These are phyloP conservation scores for Coemansia sp. DNA, from an alignment of 192 early-diverging fungal species.

Conservation along the genomic window DNA sequence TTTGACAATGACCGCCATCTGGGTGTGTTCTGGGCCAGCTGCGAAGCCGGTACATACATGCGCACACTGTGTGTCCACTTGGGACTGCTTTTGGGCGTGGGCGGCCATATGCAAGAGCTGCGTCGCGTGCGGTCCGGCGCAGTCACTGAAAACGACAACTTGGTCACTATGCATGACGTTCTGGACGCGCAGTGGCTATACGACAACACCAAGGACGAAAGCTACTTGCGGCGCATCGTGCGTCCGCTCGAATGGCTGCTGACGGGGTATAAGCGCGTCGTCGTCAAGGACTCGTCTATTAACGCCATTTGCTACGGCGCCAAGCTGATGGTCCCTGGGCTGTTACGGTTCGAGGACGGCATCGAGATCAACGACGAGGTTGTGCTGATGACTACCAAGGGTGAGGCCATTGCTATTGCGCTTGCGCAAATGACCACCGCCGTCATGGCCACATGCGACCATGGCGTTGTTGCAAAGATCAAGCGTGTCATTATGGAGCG, in stretches of 20 bases:
- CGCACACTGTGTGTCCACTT: conserved; percentile 99
- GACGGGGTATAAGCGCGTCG: conserved; percentile 93
- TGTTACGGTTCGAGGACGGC: conserved; percentile 91
- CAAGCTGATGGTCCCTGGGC: conserved; percentile 98
- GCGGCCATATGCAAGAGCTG: conserved; percentile 99
- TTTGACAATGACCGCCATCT: conserved; percentile 97
- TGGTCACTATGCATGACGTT: conserved; percentile 99
- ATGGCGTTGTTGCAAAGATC: conserved; percentile 98
- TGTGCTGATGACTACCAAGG: conserved; percentile 99
- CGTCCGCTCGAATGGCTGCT: conserved; percentile 94
- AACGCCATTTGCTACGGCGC: conserved; percentile 99
- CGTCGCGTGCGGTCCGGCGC: conserved; percentile 94
- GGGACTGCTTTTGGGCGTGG: conserved; percentile 91
- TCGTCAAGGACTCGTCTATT: conserved; percentile 98
- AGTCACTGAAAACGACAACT: conserved; percentile 86
- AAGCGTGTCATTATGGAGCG: conserved; percentile 99
- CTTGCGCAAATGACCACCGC: conserved; percentile 97
- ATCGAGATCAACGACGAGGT: conserved; percentile 97
- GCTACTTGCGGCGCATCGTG: conserved; percentile 92
- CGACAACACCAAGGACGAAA: conserved; percentile 97
- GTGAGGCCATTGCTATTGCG: conserved; percentile 97
- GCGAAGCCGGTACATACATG: conserved; percentile 99
- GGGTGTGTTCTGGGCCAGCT: conserved; percentile 96
- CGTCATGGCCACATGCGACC: conserved; percentile 95
- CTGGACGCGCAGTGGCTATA: conserved; percentile 98